Conservation (phyloP, 345 rosid species). For the Chamaenerion angustifolium region DNA sequence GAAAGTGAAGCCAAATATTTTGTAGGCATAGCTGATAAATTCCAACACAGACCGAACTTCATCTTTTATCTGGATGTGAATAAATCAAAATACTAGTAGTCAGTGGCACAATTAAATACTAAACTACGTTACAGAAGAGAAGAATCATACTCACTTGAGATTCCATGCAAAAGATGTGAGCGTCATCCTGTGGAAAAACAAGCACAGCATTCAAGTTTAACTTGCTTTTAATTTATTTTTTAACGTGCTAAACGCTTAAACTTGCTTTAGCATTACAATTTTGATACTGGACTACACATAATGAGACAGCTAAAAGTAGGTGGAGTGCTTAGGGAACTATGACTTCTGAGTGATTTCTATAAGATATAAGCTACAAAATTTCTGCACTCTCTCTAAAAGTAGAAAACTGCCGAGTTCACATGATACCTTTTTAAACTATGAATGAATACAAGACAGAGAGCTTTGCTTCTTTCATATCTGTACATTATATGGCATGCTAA, state of each 20-base stretch:
- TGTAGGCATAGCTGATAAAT: constrained; percentile 62
- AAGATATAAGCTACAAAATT: too few species aligned
- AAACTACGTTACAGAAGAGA: constrained; percentile 1
- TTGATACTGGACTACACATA: background rate
- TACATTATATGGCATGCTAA: background rate
- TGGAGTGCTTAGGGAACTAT: too few species aligned
- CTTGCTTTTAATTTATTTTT: background rate
- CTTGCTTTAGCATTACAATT: background rate
- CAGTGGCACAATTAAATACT: background rate
- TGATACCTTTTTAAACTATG: too few species aligned
- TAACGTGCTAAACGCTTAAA: too few species aligned
- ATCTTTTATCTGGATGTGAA: constrained; percentile 48
- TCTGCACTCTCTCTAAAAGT: too few species aligned
- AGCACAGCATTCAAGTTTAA: constrained; percentile 6
- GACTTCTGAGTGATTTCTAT: too few species aligned
- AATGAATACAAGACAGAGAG: too few species aligned
- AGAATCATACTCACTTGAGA: constrained; percentile 40
- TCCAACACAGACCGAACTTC: constrained; percentile 76
- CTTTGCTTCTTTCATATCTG: too few species aligned
- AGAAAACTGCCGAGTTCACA: too few species aligned
- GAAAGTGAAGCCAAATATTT: constrained; percentile 73
- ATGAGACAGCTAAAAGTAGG: too few species aligned
- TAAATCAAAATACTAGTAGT: constrained; percentile 1
- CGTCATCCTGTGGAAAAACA: constrained; percentile 73
- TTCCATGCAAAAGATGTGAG: constrained; percentile 87